Conservation (phyloP, 257 asterid genomes). For the Capsicum pubescens region DNA sequence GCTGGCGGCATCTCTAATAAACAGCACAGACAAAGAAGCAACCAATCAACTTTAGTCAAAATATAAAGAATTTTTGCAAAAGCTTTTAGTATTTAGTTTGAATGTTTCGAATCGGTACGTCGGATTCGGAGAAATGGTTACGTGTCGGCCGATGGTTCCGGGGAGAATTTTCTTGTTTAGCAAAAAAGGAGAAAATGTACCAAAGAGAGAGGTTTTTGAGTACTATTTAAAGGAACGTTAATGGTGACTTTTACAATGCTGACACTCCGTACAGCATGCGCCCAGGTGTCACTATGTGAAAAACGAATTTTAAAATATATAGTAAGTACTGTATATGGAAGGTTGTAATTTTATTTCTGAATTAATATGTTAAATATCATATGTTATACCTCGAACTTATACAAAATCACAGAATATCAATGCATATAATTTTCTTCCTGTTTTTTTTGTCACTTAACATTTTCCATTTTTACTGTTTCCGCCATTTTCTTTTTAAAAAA, state of each 20-base stretch:
- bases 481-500: not conserved
- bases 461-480: not conserved
- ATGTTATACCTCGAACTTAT: not conserved
- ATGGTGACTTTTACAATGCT: conserved; percentile 11
- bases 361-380: not conserved
- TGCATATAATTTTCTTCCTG: not conserved
- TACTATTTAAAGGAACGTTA: not conserved
- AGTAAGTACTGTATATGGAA: not conserved
- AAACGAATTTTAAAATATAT: not conserved
- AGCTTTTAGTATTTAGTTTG: not conserved
- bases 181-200: conserved; percentile 18
- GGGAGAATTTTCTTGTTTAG: conserved; percentile 17
- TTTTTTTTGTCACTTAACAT: not conserved
- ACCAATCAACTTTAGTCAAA: conserved; percentile 37
- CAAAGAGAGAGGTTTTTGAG: not conserved
- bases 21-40: not conserved
- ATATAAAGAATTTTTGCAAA: not conserved
- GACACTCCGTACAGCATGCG: not conserved
- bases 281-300: not conserved
- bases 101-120: conserved; percentile 19
- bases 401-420: not conserved
- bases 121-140: conserved; percentile 19
- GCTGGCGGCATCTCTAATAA: conserved; percentile 71
- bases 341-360: not conserved
- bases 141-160: conserved; percentile 37